Evolutionary conservation across 2,329 filamentous ascomycete species (phyloP).

Genomic region (Cladosporium oxysporum): DNA sequence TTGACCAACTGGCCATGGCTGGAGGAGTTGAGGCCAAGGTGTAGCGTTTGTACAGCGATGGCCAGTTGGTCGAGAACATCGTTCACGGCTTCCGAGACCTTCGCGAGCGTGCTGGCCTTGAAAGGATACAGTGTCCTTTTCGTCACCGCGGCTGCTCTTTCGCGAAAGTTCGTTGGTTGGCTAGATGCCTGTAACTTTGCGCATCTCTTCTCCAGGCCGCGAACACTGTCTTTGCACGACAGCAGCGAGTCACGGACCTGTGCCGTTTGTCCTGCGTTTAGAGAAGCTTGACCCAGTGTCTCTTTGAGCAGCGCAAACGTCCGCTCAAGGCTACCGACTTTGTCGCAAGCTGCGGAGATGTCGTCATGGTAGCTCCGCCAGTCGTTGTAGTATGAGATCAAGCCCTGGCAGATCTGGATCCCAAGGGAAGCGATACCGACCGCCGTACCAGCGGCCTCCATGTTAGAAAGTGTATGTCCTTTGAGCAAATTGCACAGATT

Average conservation of each 20-base stretch:
- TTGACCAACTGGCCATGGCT: not conserved
- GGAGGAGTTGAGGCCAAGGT: not conserved
- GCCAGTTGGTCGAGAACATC: not conserved
- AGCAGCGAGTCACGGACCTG: not conserved
- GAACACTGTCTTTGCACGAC: not conserved
- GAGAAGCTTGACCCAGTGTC: not conserved
- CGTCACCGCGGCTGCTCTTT: not conserved
- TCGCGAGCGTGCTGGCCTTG: not conserved
- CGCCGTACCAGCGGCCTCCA: not conserved
- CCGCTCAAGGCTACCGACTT: not conserved
- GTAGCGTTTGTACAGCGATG: not conserved
- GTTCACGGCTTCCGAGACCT: not conserved
- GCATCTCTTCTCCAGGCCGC: not conserved
- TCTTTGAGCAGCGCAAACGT: not conserved
- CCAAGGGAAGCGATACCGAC: not conserved
- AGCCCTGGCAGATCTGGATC: not conserved
- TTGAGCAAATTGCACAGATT: too few relatives aligned
- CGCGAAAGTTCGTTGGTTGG: not conserved
- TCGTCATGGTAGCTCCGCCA: not conserved
- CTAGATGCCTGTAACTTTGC: not conserved
- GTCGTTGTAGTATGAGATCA: not conserved
- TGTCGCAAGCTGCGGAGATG: not conserved
- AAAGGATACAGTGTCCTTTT: not conserved
- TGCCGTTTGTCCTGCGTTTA: not conserved
- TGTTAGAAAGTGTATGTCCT: not conserved